These are phyloP conservation scores for Madurella mycetomatis DNA, from an alignment of 2,329 filamentous ascomycete species.

Conservation along the genomic window DNA sequence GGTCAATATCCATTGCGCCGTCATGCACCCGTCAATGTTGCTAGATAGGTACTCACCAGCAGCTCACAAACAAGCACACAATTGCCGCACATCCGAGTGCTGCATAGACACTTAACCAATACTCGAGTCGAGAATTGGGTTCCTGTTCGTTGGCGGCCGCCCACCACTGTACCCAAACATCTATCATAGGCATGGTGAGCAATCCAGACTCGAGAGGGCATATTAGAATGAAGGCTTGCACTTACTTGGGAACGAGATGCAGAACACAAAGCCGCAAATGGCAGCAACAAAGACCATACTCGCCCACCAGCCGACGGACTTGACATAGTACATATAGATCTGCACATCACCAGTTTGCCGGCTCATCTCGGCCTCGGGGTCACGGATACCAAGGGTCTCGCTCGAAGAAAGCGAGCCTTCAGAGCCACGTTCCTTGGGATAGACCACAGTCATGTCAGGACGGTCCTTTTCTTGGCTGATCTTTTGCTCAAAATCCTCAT, in stretches of 20 bases:
- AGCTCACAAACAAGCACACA: conserved; percentile 23
- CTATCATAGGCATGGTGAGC: conserved; percentile 22
- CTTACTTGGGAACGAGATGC: conserved; percentile 26
- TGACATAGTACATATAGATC: conserved; percentile 25
- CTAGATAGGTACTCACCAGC: conserved; percentile 20
- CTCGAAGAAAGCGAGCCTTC: conserved; percentile 14
- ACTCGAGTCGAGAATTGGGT: conserved; percentile 35
- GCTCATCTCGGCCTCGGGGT: conserved; percentile 8
- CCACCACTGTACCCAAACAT: conserved; percentile 48
- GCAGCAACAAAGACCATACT: conserved; percentile 20
- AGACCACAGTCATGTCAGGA: neutral
- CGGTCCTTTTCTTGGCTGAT: conserved; percentile 1
- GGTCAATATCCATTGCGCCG: neutral
- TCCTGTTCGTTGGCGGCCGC: conserved; percentile 37
- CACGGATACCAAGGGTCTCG: neutral
- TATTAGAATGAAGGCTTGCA: neutral
- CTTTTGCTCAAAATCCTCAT: conserved; percentile 9
- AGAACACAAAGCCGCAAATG: conserved; percentile 25
- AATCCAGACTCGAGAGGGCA: neutral
- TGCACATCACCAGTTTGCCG: conserved; percentile 24
- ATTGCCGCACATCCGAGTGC: conserved; percentile 26
- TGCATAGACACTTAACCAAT: conserved; percentile 36
- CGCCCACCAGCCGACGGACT: conserved; percentile 23
- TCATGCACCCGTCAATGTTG: neutral
- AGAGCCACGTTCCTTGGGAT: conserved; percentile 10